phyloP scores from a whole-genome alignment of 1,284 basidiomycete genomes.

The Melampsora americana region DNA sequence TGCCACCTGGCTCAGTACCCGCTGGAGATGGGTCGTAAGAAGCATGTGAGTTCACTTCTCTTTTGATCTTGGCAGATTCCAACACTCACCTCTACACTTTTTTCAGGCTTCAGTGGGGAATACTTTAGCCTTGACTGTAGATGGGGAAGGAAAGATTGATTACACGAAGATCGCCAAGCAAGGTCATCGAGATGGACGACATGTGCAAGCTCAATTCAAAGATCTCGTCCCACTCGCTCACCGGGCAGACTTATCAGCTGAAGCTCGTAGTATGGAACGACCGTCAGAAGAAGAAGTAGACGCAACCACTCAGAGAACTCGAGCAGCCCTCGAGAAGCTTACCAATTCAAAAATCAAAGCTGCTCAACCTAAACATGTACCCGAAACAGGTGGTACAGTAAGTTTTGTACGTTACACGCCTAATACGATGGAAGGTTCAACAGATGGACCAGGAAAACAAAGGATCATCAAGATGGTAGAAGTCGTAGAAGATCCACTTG shows the following conservation, averaged over 20 bases:
- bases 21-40: conserved; percentile 88
- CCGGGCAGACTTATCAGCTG: conserved; percentile 79
- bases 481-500: conserved; percentile 92
- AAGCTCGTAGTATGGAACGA: conserved; percentile 73
- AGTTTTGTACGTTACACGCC: conserved; percentile 87
- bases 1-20: conserved; percentile 97
- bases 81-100: conserved; percentile 17
- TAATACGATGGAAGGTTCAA: conserved; percentile 68
- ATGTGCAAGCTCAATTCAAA: conserved; percentile 91
- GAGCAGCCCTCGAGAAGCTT: conserved; percentile 84
- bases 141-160: conserved; percentile 89
- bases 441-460: conserved; percentile 69
- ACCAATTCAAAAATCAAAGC: conserved; percentile 95
- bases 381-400: conserved; percentile 46
- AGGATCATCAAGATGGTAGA: conserved; percentile 99
- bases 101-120: conserved; percentile 78
- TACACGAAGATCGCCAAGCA: conserved; percentile 97
- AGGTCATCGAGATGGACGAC: conserved; percentile 78
- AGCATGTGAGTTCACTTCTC: conserved; percentile 60
- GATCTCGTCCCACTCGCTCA: conserved; percentile 90
- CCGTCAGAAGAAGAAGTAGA: conserved; percentile 87
- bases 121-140: conserved; percentile 92
- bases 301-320: conserved; percentile 82
- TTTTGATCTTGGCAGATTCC: background rate
- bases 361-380: conserved; percentile 67